Evolutionary conservation across 164 flowering plant genomes (phyloP).

Genomic region (Protea cynaroides): DNA sequence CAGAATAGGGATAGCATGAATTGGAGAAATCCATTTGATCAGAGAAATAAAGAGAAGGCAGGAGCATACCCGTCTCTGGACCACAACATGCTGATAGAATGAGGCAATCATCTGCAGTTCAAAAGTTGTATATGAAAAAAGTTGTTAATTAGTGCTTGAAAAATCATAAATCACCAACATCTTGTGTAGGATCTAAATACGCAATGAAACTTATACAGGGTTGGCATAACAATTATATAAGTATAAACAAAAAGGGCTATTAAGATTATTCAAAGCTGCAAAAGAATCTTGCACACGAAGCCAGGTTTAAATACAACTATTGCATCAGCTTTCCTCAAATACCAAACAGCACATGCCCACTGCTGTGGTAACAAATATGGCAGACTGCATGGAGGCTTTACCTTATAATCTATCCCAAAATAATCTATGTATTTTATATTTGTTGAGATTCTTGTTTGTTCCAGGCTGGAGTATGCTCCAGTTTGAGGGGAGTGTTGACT

Average conservation of each 20-base stretch:
- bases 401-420: no score
- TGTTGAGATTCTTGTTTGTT: no score
- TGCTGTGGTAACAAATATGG: no score
- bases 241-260: background rate
- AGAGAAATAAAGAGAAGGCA: background rate
- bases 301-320: no score
- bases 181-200: background rate
- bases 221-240: background rate
- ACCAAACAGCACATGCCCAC: no score
- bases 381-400: no score
- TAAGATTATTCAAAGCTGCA: constrained; percentile 1
- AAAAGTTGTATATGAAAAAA: constrained; percentile 10
- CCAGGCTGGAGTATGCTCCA: no score
- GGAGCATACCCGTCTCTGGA: constrained; percentile 81
- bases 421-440: no score
- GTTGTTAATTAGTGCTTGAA: constrained; percentile 7
- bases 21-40: background rate
- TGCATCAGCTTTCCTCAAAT: no score
- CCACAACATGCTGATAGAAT: constrained; percentile 93
- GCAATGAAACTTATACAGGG: background rate
- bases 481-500: no score
- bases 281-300: background rate
- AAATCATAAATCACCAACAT: background rate
- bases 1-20: no score
- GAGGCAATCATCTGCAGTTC: constrained; percentile 84